Percentiles rank a stretch among this genome's conserved stretches.
Evolutionary conservation across 2,329 filamentous ascomycete genomes (phyloP).

Genomic region (Curvularia sp.): DNA sequence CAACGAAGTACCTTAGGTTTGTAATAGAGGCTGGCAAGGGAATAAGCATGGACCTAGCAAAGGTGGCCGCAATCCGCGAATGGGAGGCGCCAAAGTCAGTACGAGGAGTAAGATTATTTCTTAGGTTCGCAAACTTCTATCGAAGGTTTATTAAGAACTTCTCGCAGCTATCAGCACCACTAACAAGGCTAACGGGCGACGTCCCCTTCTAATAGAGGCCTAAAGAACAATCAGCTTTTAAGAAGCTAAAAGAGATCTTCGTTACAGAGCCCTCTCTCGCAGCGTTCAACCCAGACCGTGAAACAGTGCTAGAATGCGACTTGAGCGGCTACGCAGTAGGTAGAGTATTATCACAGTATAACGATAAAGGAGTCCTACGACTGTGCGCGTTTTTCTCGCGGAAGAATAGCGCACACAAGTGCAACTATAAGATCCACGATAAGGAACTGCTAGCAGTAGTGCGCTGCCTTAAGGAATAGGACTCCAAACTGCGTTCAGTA

Average conservation of each 20-base stretch:
- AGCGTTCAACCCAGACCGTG: constrained; percentile 23
- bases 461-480: constrained; percentile 34
- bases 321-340: constrained; percentile 21
- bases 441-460: constrained; percentile 50
- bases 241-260: no score
- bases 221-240: constrained; percentile 12
- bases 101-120: constrained; percentile 33
- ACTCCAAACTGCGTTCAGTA: constrained; percentile 1
- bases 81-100: constrained; percentile 30
- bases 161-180: not conserved
- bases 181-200: constrained; percentile 11
- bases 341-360: constrained; percentile 18
- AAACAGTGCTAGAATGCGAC: constrained; percentile 32
- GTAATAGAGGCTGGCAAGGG: constrained; percentile 2
- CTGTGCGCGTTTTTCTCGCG: constrained; percentile 20
- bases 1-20: constrained; percentile 16
- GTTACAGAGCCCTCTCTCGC: constrained; percentile 22
- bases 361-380: constrained; percentile 12
- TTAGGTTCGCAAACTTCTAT: constrained; percentile 50
- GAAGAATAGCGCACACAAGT: constrained; percentile 33
- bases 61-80: constrained; percentile 24
- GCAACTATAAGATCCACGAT: constrained; percentile 49
- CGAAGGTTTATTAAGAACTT: constrained; percentile 37
- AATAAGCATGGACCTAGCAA: constrained; percentile 8
- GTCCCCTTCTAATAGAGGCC: not conserved